Evolutionary conservation across 495 filamentous ascomycete species (phyloP), one percentile per base, ranked within the genome.

Genomic region (Gamarada debralockiae): DNA sequence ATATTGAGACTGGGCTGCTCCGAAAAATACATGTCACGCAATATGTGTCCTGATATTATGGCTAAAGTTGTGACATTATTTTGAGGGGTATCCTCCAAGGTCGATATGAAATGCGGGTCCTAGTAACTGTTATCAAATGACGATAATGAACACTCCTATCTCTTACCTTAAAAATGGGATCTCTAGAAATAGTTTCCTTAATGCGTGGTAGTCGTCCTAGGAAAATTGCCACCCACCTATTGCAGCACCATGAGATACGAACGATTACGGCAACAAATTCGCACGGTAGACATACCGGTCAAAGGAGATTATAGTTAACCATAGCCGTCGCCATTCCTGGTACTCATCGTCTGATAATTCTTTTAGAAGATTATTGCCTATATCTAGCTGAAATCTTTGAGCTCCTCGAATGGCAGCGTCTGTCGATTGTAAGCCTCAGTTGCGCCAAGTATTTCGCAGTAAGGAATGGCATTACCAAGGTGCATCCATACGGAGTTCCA

Each of bases 101-200:
- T 33, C 3, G 25, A 20, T 44, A 20, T 34, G 39, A 44, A 44
- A 43, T 52, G 14, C n/a, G 38, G 39, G 39, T 45, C 40, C 50
- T 52, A 44, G 14, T 52, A 13, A 22, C 31, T 37, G 40, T 46
- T 53, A 46, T 46, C 13, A 24, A 12, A 47, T n/a, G 41, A 47
- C 8, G 20, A 40, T 48, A 21, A 41, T 33, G 10, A 38, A 48
- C 9, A 21, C n/a, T 39, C 12, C 13, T 22, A 18, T 40, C n/a
- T 25, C 42, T 55, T 40, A 48, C 52, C 52, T 55, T 55, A 3
- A 55, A 55, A 40, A 55, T 48, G 13, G 52, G 52, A 55, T 55
- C 52, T 42, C 52, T 48, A 40, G 52, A 55, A 17, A 55, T 55
- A 48, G 42, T 55, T 41, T 55, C 52, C 43, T 48, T 55, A 18